These are phyloP conservation scores for Xylaria flabelliformis DNA, from an alignment of 495 filamentous ascomycete species.

Conservation along the genomic window DNA sequence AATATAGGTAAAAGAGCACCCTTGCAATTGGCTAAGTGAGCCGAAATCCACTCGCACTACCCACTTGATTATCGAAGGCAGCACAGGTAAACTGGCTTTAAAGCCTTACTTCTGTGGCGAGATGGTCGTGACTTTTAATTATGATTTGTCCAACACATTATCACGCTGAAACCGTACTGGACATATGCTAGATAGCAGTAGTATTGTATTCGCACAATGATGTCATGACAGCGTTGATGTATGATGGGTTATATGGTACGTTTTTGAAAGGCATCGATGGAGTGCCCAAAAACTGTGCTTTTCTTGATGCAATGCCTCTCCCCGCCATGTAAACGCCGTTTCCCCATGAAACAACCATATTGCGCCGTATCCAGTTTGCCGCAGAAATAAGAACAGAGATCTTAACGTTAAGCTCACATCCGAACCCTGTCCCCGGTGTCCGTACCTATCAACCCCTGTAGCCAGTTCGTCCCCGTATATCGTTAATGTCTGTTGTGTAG, in stretches of 20 bases:
- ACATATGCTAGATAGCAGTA: not conserved
- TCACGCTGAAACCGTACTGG: not conserved
- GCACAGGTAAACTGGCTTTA: no score
- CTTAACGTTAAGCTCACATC: not conserved
- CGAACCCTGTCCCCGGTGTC: not conserved
- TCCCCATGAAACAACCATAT: not conserved
- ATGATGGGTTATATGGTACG: constrained; percentile 14
- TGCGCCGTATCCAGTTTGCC: constrained; percentile 23
- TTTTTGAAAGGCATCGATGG: constrained; percentile 9
- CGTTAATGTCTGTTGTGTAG: constrained; percentile 1
- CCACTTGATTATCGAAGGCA: no score
- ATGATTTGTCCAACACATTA: no score
- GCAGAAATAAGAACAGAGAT: not conserved
- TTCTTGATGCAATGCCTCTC: constrained; percentile 22
- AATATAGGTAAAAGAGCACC: no score
- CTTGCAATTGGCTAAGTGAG: no score
- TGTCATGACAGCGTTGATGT: constrained; percentile 13
- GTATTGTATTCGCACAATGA: constrained; percentile 4
- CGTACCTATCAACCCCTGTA: constrained; percentile 9
- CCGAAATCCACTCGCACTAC: no score
- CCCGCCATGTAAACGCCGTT: constrained; percentile 16
- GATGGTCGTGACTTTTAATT: no score
- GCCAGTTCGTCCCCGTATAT: not conserved
- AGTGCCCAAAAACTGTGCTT: constrained; percentile 1
- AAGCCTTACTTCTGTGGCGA: no score